phyloP scores from a whole-genome alignment of 2,329 filamentous ascomycete species.

The Escovopsis sp. region DNA sequence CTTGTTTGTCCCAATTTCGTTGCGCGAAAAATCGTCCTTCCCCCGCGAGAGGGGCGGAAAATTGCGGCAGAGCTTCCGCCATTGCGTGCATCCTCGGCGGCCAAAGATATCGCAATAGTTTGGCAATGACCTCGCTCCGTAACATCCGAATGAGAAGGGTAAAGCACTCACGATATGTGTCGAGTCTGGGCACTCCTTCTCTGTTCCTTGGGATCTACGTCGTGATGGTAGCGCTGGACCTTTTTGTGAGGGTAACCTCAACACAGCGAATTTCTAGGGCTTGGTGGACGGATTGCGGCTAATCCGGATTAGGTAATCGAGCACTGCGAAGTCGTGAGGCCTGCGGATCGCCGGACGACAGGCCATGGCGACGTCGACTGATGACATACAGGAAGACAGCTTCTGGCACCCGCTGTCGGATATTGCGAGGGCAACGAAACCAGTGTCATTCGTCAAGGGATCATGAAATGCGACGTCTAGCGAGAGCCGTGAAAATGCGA shows the following conservation, averaged over 20 bases:
- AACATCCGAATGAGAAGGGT: neutral
- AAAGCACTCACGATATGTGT: constrained; percentile 17
- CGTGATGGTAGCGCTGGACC: constrained; percentile 14
- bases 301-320: constrained; percentile 26
- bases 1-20: constrained; percentile 6
- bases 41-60: neutral
- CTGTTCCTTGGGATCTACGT: constrained; percentile 11
- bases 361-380: neutral
- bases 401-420: no score
- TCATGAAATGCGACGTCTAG: no score
- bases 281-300: constrained; percentile 23
- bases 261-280: constrained; percentile 29
- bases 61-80: neutral
- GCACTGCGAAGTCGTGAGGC: constrained; percentile 2
- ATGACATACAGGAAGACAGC: neutral
- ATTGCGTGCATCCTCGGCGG: neutral
- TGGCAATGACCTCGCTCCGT: neutral
- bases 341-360: neutral
- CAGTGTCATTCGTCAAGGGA: no score
- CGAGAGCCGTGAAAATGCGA: no score
- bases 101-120: neutral
- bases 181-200: constrained; percentile 20
- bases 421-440: no score
- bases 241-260: constrained; percentile 25
- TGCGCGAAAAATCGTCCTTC: constrained; percentile 6